Conservation (phyloP, 805 yeast species). For the Cyberlindnera bimundalis region DNA sequence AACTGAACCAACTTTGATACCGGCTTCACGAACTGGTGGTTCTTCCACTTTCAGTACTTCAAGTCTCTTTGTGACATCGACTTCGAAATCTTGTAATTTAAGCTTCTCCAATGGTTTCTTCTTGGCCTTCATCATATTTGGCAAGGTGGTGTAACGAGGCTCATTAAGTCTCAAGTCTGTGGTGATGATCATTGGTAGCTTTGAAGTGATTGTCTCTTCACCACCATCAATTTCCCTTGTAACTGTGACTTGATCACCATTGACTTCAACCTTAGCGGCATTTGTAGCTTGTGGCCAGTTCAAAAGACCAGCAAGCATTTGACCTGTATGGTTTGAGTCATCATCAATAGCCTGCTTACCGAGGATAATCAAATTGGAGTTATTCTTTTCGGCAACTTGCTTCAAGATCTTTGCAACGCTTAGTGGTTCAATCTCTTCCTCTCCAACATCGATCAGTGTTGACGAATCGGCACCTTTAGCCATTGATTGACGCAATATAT, state of each 20-base stretch:
- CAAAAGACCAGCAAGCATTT: slow-evolving; percentile 89
- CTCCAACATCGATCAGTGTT: slow-evolving; percentile 76
- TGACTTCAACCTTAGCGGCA: slow-evolving; percentile 77
- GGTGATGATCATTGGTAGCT: slow-evolving; percentile 81
- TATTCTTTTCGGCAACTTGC: slow-evolving; percentile 64
- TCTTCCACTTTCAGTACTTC: slow-evolving; percentile 74
- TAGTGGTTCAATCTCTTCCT: slow-evolving; percentile 76
- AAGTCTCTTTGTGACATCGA: slow-evolving; percentile 59
- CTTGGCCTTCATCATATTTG: slow-evolving; percentile 97
- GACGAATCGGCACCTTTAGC: slow-evolving; percentile 94
- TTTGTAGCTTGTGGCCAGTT: slow-evolving; percentile 97
- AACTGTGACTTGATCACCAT: slow-evolving; percentile 57
- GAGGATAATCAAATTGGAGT: slow-evolving; percentile 75
- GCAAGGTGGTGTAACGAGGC: slow-evolving; percentile 94
- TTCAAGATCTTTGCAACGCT: slow-evolving; percentile 83
- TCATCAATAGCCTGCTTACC: slow-evolving; percentile 98
- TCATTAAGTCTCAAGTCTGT: slow-evolving; percentile 92
- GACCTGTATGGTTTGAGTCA: slow-evolving; percentile 94
- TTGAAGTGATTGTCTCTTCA: slow-evolving; percentile 72
- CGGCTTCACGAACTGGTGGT: slow-evolving; percentile 80
- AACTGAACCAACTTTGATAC: slow-evolving; percentile 73
- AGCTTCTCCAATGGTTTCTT: slow-evolving; percentile 83
- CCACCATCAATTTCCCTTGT: slow-evolving; percentile 97
- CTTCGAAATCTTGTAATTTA: slow-evolving; percentile 61
- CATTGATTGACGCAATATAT: slow-evolving; percentile 79